Base-by-base conservation (phyloP, 148 eudicot species). In the Vaccinium darrowii region DNA sequence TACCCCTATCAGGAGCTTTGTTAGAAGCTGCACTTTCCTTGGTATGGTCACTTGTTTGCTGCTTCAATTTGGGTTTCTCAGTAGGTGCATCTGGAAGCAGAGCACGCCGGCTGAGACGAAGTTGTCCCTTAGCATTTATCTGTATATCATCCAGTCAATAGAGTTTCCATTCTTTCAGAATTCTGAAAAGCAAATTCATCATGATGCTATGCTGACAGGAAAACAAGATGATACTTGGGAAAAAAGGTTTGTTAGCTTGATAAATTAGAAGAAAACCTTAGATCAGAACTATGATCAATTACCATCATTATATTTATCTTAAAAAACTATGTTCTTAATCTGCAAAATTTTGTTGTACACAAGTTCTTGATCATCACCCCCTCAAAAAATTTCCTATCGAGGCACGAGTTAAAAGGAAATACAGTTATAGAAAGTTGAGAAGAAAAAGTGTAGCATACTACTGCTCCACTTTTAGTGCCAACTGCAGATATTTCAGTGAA, bases 91-190 rank as follows among this genome's bases (percentile, higher is more conserved):
- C 95, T 51, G 99, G 95, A 84, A 97, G 93, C 69, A 95, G 91
- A 65, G 98, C 99, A 53, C 92, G 92, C 47, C 94, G 95, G 85
- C 99, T 97, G 84, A 97, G 90, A 77, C 99, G 98, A 88, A 97
- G 95, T 80, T 97, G 98, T 25, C 99, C 99, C 87, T 95, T 97
- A 83, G 91, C 96, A 88, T 97, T 97, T 79, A 95, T 91, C 99
- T 96, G 91, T 72, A 89, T 56, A 67, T 33, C 81, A 80, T 47
- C 76, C 19, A 30, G 25, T 60, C 2, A 49, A 52, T 57, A 82
- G 56, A n/a, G 56, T 10, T 33, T 6, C 5, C 8, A 33, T 83
- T 30, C 15, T 10, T 1, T 36, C 36, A 52, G 75, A 69, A 27
- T 72, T 43, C 72, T 53, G 50, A 19, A 72, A 30, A 72, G 67